Percentiles rank a stretch among this genome's conserved stretches.
Evolutionary conservation across 202 grass and related monocot genomes (phyloP).

Genomic region (Musa balbisiana): DNA sequence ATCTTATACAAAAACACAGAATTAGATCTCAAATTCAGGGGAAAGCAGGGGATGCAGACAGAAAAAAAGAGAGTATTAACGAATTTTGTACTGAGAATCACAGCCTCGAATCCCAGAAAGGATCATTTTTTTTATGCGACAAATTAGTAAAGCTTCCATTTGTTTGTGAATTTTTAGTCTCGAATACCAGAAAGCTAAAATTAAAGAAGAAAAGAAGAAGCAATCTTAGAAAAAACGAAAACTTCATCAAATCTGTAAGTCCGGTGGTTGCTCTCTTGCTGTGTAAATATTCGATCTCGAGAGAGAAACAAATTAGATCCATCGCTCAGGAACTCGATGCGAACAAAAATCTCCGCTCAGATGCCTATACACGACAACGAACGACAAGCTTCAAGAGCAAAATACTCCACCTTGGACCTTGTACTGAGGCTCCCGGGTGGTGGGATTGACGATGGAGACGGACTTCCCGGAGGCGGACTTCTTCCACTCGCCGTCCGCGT

Average conservation of each 20-base stretch:
- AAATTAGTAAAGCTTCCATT: not conserved
- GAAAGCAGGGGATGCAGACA: too few species aligned
- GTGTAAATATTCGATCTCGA: too few species aligned
- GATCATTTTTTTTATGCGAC: not conserved
- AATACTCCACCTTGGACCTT: slow-evolving; percentile 65
- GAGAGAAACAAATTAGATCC: too few species aligned
- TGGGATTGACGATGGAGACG: slow-evolving; percentile 89
- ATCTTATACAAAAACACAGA: too few species aligned
- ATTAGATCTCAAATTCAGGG: too few species aligned
- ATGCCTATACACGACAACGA: too few species aligned
- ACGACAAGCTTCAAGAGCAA: not conserved
- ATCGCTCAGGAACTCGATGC: not conserved
- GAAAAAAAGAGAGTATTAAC: too few species aligned
- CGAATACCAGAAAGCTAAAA: not conserved
- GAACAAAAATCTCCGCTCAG: not conserved
- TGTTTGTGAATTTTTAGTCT: not conserved
- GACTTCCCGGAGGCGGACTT: slow-evolving; percentile 72
- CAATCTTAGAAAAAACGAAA: not conserved
- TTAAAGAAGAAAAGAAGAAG: not conserved
- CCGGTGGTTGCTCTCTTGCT: too few species aligned
- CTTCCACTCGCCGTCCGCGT: slow-evolving; percentile 81
- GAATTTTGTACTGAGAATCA: too few species aligned
- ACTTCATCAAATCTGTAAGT: too few species aligned
- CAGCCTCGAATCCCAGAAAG: not conserved
- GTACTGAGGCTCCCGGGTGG: slow-evolving; percentile 71